Base-by-base conservation (phyloP, 306 rosid genomes). In the Parietaria judaica region DNA sequence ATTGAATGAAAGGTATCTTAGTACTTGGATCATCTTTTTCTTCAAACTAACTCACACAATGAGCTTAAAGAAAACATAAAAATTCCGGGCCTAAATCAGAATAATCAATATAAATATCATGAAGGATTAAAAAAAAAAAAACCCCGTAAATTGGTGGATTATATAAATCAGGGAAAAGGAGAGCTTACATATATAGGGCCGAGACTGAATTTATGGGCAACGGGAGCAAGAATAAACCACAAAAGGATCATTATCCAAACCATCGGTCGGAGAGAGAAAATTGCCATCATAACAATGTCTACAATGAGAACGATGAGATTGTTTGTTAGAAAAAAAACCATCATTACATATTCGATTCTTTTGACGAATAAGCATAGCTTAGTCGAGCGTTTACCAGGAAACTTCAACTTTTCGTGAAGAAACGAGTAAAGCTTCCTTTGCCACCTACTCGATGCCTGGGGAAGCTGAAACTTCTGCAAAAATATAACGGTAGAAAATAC, bases 181-280 rank as follows among this genome's bases (percentile, higher is more conserved):
- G 64, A 46, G 72, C 97, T 69, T 85, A 92, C 96, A 72, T 78
- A 92, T 77, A 92, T 70, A 67, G 95, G 98, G 68, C 98, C 96
- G 36, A 92, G 83, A 63, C 82, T 82, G 86, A 80, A 88, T 73
- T 74, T 82, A 73, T 88, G 86, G 70, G 96, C 95, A 74, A 88
- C 71, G 57, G 96, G 96, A 72, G 98, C 95, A 65, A 88, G 58
- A 79, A 88, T 68, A 80, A 92, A 92, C 98, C 96, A 88, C 74
- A 88, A 49, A 48, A 84, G 51, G 65, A 88, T 84, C 62, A 79
- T 59, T 59, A 64, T 56, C 98, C 98, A 92, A 58, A 77, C 76
- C 84, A 82, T 92, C 72, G 88, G 60, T 71, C 95, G 88, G 61
- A 88, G 81, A 66, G 95, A 78, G 82, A 92, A 86, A 72, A 92